Evolutionary conservation across 345 rosid genomes (phyloP), one percentile per base, ranked within the genome.

Genomic region (Rhodomyrtus tomentosa): DNA sequence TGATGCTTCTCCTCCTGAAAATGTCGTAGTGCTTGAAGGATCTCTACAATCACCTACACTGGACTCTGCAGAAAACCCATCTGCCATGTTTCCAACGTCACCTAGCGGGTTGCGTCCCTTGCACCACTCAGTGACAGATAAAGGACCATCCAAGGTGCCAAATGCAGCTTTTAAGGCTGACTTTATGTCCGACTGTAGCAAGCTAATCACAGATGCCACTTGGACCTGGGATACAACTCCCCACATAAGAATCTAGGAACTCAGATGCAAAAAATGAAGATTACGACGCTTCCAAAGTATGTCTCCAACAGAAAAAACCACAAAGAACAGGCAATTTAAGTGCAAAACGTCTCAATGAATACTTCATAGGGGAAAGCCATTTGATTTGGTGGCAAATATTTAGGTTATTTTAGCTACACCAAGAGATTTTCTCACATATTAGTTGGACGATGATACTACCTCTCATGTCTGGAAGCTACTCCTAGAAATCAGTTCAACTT

Each of bases 51-150:
- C 99, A 87, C 92, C 91, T 85, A 92, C 45, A 88, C 87, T 86
- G 84, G 99, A 94, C 90, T 95, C 99, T 24, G 91, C 88, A 83
- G 92, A 91, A 87, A 94, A 94, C 87, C 98, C 99, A 88, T 97
- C 98, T 62, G 90, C 89, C 87, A 88, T 42, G 84, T 88, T 55
- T 85, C 88, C 93, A 85, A 88, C 89, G 86, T 94, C 98, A 88
- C 86, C 86, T 68, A 91, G 88, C 82, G 90, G 98, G 88, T 91
- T 86, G 18, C 93, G 95, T 88, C 99, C 98, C 90, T 90, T 95
- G 95, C 99, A 97, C 99, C 99, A 97, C 87, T 97, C 99, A 55
- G 90, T 92, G 83, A 95, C 94, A 81, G 93, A 89, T 86, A 97
- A 91, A 82, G 99, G 99, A 51, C 99, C 99, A 85, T 96, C 98